phyloP scores from a whole-genome alignment of 257 asterid species.

The Cordia subcordata region DNA sequence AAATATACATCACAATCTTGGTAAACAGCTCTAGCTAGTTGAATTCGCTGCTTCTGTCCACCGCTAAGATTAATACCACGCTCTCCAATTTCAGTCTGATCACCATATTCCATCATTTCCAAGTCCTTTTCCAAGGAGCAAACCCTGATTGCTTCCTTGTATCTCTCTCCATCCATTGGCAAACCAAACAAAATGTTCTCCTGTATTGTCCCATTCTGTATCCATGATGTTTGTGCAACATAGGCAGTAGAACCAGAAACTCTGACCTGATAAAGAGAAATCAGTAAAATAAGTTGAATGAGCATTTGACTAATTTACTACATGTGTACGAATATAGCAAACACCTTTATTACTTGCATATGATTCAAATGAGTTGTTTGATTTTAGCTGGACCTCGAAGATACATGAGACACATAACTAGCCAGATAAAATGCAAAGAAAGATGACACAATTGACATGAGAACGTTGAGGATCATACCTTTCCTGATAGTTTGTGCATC shows the following conservation, averaged over 20 bases:
- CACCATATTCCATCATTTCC: constrained; percentile 96
- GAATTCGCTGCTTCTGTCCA: constrained; percentile 95
- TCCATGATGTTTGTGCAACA: constrained; percentile 96
- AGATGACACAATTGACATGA: not conserved
- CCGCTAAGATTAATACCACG: constrained; percentile 98
- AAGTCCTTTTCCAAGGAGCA: constrained; percentile 93
- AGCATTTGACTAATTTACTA: too few relatives aligned
- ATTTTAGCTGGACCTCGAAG: too few relatives aligned
- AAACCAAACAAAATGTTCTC: constrained; percentile 73
- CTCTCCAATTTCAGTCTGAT: constrained; percentile 99
- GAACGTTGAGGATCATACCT: constrained; percentile 35
- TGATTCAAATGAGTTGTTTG: too few relatives aligned
- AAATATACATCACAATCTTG: constrained; percentile 88
- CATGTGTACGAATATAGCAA: too few relatives aligned
- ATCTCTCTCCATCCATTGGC: constrained; percentile 54
- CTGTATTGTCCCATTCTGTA: constrained; percentile 89
- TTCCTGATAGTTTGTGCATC: constrained; percentile 80
- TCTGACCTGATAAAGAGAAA: constrained; percentile 41
- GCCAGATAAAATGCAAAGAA: too few relatives aligned
- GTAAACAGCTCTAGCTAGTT: constrained; percentile 94
- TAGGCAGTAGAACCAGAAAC: constrained; percentile 92
- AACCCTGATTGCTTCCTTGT: constrained; percentile 65
- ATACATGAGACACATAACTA: too few relatives aligned
- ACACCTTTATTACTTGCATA: too few relatives aligned
- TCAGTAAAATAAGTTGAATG: constrained; percentile 1